phyloP scores from a whole-genome alignment of 1,284 basidiomycete species.

The Ustilago bromivora region DNA sequence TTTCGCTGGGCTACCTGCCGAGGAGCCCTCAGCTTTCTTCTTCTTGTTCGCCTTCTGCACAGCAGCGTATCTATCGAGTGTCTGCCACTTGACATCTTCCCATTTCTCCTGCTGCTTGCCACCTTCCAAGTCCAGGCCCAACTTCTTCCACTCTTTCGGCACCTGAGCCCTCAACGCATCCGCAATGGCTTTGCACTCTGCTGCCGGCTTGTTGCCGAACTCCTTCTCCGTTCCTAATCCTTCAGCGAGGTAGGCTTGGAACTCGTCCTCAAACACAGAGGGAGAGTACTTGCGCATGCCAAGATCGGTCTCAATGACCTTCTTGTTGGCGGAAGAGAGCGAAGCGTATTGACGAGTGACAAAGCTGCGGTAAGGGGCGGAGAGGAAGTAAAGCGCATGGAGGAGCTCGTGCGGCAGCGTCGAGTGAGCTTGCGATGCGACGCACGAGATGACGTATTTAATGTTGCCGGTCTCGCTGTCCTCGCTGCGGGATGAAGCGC shows the following conservation, averaged over 20 bases:
- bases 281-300: conserved; percentile 58
- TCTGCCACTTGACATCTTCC: conserved; percentile 49
- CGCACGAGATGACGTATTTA: conserved; percentile 62
- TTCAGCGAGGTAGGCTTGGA: conserved; percentile 64
- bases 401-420: conserved; percentile 63
- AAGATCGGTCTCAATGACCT: conserved; percentile 60
- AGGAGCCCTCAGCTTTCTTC: conserved; percentile 8
- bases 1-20: conserved; percentile 6
- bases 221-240: conserved; percentile 49
- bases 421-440: conserved; percentile 44
- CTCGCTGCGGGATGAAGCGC: conserved; percentile 17
- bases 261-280: conserved; percentile 61
- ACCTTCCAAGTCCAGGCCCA: conserved; percentile 26
- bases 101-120: conserved; percentile 34
- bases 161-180: conserved; percentile 29
- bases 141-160: conserved; percentile 34
- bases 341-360: conserved; percentile 37
- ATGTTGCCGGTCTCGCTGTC: conserved; percentile 4
- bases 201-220: conserved; percentile 57
- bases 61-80: conserved; percentile 43
- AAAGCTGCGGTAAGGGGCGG: conserved; percentile 45
- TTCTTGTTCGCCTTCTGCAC: conserved; percentile 38
- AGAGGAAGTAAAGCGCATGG: conserved; percentile 65
- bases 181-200: conserved; percentile 47
- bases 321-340: conserved; percentile 38